A percentile compares a stretch with the other conserved stretches of the same genome.
phyloP scores from a whole-genome alignment of 2,329 filamentous ascomycete genomes.

The Cercospora citrullina region DNA sequence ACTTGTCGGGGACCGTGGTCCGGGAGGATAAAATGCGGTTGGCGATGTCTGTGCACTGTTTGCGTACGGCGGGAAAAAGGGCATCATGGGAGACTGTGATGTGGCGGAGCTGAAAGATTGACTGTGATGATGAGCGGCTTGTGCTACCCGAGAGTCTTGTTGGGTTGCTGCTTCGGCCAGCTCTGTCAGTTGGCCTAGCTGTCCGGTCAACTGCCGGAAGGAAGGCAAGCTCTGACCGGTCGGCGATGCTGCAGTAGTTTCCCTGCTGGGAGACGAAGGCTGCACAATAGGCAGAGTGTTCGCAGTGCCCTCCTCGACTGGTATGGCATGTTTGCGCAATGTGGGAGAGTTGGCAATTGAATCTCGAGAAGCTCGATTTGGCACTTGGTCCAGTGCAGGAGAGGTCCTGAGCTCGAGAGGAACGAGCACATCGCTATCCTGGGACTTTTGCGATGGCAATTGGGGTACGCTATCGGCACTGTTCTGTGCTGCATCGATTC shows the following conservation, averaged over 20 bases:
- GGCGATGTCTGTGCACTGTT: conserved; percentile 34
- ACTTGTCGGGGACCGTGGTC: conserved; percentile 32
- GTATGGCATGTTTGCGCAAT: conserved; percentile 27
- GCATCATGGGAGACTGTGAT: conserved; percentile 32
- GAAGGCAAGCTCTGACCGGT: conserved; percentile 35
- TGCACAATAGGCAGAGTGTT: conserved; percentile 34
- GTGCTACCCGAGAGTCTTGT: conserved; percentile 25
- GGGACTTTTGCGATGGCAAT: conserved; percentile 13
- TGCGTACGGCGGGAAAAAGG: conserved; percentile 29
- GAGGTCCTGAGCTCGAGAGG: conserved; percentile 11
- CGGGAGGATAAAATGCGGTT: conserved; percentile 20
- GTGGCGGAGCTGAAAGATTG: conserved; percentile 35
- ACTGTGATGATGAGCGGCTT: conserved; percentile 29
- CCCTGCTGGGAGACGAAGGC: conserved; percentile 24
- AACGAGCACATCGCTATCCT: conserved; percentile 3
- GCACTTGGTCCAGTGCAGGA: neutral
- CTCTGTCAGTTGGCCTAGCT: conserved; percentile 52
- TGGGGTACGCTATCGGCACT: conserved; percentile 23
- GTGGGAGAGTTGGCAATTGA: conserved; percentile 30
- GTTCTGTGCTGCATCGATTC: conserved; percentile 29
- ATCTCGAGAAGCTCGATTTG: conserved; percentile 14
- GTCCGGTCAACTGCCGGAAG: conserved; percentile 36
- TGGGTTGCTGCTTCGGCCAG: conserved; percentile 27
- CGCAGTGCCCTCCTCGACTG: conserved; percentile 19
- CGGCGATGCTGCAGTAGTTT: conserved; percentile 27